Conservation (phyloP, 768 basidiomycete genomes). For the Boletus speciosus region DNA sequence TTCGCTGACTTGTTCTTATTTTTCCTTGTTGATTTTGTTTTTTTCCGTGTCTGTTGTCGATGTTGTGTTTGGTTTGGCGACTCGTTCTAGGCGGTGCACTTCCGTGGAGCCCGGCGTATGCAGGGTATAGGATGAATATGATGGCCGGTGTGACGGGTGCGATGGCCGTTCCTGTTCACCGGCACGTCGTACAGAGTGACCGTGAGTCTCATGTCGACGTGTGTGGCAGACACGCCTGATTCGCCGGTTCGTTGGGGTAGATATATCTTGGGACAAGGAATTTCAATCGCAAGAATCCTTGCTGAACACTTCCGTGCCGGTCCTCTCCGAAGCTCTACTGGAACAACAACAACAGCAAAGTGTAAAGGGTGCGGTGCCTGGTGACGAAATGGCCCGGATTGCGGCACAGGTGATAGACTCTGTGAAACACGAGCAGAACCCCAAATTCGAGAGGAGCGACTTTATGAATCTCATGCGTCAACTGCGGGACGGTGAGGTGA, state of each 20-base stretch:
- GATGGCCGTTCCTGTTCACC: slow-evolving; percentile 20
- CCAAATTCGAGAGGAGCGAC: slow-evolving; percentile 80
- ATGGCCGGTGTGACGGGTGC: slow-evolving; percentile 33
- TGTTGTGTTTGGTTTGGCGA: background rate
- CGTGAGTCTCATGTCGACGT: slow-evolving; percentile 34
- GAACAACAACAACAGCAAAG: slow-evolving; percentile 9
- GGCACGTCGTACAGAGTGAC: slow-evolving; percentile 34
- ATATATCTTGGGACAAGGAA: slow-evolving; percentile 56
- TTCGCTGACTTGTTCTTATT: slow-evolving; percentile 1
- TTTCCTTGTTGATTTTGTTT: background rate
- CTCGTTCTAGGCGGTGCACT: slow-evolving; percentile 31
- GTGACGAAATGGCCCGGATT: slow-evolving; percentile 74
- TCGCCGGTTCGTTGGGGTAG: slow-evolving; percentile 5
- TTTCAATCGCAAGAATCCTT: slow-evolving; percentile 56
- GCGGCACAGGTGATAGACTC: slow-evolving; percentile 75
- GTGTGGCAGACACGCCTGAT: background rate
- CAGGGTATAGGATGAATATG: slow-evolving; percentile 38
- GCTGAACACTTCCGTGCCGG: slow-evolving; percentile 23
- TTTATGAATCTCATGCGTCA: slow-evolving; percentile 87
- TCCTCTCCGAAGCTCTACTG: slow-evolving; percentile 1
- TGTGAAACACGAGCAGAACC: slow-evolving; percentile 71
- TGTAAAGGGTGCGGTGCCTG: slow-evolving; percentile 26
- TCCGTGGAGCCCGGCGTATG: slow-evolving; percentile 39
- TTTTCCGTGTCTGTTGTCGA: background rate
- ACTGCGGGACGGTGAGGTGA: slow-evolving; percentile 72